Evolutionary conservation across 768 basidiomycete species (phyloP), one percentile per base, ranked within the genome.

Genomic region (Phallus indusiatus): DNA sequence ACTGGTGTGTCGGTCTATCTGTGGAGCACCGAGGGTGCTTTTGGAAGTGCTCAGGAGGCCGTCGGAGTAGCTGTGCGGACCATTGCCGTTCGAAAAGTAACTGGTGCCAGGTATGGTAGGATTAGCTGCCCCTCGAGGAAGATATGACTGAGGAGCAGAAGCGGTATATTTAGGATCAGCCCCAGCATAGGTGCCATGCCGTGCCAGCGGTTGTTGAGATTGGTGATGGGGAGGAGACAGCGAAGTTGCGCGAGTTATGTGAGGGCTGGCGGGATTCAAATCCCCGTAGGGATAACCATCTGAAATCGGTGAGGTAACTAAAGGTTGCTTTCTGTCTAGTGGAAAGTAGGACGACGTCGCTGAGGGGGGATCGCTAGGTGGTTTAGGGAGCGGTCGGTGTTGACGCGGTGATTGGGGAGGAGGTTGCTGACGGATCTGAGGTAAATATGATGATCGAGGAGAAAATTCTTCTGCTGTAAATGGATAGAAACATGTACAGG

Each of bases 351-450:
- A 42, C 42, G 42, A 42, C 11, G 57, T 20, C 18, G 24, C 24
- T 11, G 49, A 34, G 4, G 49, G 14, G 11, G 57, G 46, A 24
- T 21, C 46, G 36, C 55, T 37, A 8, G 57, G 57, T 22, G 57
- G 57, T 51, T 21, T 51, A 9, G 57, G 57, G 1, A 59, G 50
- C 20, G 57, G 57, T 17, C 57, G 36, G 22, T 51, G 57, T 56
- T 48, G 46, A 48, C 55, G 46, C 22, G 35, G n/a, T 24, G 55
- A 48, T 21, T 48, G 55, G 10, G 49, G 57, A 48, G 21, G 9
- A 18, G 57, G 35, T 11, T 42, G 42, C n/a, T 52, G 57, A 42
- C 37, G 46, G 24, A 42, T 42, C 42, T 42, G 42, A 14, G 42
- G 42, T 42, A 42, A n/a, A 2, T 4, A 11, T 42, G 42, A 11